phyloP scores from a whole-genome alignment of 768 basidiomycete species.

The Lactifluus rugatus region DNA sequence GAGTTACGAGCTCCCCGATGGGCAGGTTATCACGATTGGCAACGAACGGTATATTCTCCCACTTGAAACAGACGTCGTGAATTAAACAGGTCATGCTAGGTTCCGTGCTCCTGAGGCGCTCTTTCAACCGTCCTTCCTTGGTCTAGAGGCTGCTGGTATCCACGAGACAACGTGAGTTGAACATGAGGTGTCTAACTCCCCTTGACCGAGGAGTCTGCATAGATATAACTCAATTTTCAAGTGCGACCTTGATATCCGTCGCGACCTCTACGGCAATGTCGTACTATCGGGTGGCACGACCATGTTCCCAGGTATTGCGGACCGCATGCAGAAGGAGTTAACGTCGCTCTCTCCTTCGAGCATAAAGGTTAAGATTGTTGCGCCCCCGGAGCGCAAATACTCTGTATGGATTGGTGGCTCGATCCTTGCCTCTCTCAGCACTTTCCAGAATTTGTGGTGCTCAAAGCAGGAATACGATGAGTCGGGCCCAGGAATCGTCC shows the following conservation, averaged over 20 bases:
- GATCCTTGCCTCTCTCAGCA: conserved; percentile 78
- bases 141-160: conserved; percentile 78
- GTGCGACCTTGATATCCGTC: conserved; percentile 78
- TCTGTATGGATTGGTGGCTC: conserved; percentile 92
- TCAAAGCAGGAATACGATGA: conserved; percentile 91
- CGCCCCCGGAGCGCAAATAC: conserved; percentile 90
- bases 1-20: conserved; percentile 85
- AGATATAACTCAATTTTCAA: conserved; percentile 51
- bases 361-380: conserved; percentile 93
- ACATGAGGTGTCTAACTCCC: not conserved
- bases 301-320: conserved; percentile 94
- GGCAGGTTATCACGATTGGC: conserved; percentile 84
- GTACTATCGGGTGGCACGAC: conserved; percentile 54
- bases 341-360: conserved; percentile 73
- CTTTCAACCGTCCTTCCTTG: conserved; percentile 49
- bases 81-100: conserved; percentile 20
- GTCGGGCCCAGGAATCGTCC: conserved; percentile 67
- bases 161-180: conserved; percentile 48
- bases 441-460: conserved; percentile 96
- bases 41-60: conserved; percentile 40
- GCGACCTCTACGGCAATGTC: conserved; percentile 71
- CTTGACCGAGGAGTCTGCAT: conserved; percentile 4
- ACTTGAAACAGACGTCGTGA: not conserved
- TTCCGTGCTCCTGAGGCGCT: conserved; percentile 51
- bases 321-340: conserved; percentile 93